Conservation (phyloP, 1,284 basidiomycete genomes). For the Apiotrichum mycotoxinovorans region DNA sequence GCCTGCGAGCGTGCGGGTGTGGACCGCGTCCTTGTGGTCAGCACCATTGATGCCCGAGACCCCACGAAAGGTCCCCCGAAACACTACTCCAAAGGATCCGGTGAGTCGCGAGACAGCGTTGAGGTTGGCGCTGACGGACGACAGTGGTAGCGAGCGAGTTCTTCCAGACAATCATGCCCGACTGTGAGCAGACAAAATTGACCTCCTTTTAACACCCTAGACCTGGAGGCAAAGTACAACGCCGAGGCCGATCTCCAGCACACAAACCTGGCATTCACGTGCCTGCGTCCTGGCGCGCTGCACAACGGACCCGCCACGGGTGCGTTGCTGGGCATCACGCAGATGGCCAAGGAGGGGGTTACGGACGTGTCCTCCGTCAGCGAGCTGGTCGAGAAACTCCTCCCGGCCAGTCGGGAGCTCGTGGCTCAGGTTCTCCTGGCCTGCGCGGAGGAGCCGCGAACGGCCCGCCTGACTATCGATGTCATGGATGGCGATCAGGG, state of each 20-base stretch:
- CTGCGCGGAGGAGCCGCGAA: slow-evolving; percentile 58
- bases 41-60: slow-evolving; percentile 63
- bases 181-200: no score
- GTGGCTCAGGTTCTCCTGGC: slow-evolving; percentile 60
- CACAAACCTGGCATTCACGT: slow-evolving; percentile 64
- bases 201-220: slow-evolving; percentile 26
- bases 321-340: slow-evolving; percentile 59
- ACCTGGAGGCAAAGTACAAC: slow-evolving; percentile 65
- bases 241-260: slow-evolving; percentile 64
- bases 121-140: slow-evolving; percentile 49
- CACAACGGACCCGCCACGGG: slow-evolving; percentile 58
- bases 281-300: slow-evolving; percentile 64
- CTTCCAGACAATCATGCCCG: not conserved
- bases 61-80: slow-evolving; percentile 50
- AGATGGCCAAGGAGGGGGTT: slow-evolving; percentile 39
- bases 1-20: slow-evolving; percentile 60
- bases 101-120: slow-evolving; percentile 52
- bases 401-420: slow-evolving; percentile 55
- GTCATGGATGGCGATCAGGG: slow-evolving; percentile 59
- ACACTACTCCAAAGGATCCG: slow-evolving; percentile 53
- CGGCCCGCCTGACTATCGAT: slow-evolving; percentile 62
- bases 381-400: no score
- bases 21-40: slow-evolving; percentile 58
- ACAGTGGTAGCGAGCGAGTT: not conserved
- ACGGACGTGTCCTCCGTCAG: no score